Base-by-base conservation (phyloP, 305 asterid species). In the Withania somnifera region DNA sequence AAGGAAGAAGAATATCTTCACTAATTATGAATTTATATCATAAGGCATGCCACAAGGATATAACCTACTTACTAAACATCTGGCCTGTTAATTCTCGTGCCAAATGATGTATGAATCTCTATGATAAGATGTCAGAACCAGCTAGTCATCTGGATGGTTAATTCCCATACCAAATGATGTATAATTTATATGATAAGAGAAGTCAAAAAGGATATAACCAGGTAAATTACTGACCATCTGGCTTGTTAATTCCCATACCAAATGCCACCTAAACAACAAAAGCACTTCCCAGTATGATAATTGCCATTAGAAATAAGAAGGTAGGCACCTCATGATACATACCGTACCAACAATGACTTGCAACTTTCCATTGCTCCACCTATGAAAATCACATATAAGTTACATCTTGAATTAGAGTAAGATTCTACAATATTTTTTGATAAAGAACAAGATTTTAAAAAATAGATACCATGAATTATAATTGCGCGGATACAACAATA, bases 191-290 rank as follows among this genome's bases (percentile, higher is more conserved):
- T 24, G 26, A 66, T 54, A 77, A 40, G 68, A 5, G 15, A 77
- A 17, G 20, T 34, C 67, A 67, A 50, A n/a, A 64, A 47, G 77
- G 38, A 28, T 6, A 81, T 79, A 78, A 45, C 32, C 80, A 77
- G 61, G 42, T 79, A 79, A 81, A 82, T 82, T 68, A 86, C 94
- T 87, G 84, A 94, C 97, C 98, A 91, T 95, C 99, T 79, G 98
- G 98, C 87, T 95, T 95, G 92, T 95, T 95, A 86, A 95, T 95
- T 85, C 99, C 99, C 99, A 95, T 95, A 81, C 99, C 99, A 91
- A 95, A 95, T 68, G 99, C 99, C 77, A 95, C 99, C 99, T 95
- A 91, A 83, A 86, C 47, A 76, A 84, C 56, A 63, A 83, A 73
- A 28, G 19, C 34, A 80, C 17, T 22, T 51, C 61, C 50, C 47